phyloP scores from a whole-genome alignment of 306 rosid genomes.

The Sechiopsis laciniata region DNA sequence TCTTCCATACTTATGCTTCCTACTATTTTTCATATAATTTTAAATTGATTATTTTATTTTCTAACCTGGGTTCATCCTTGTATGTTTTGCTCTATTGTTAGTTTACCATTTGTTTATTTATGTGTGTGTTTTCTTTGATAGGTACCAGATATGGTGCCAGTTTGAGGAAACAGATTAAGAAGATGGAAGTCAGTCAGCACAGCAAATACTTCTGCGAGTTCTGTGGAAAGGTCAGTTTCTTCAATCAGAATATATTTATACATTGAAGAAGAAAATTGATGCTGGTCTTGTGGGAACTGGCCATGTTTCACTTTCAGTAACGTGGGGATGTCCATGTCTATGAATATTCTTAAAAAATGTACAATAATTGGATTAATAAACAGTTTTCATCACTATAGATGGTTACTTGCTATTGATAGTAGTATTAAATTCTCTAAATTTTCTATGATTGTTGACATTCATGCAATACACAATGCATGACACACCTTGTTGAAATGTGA shows the following conservation, averaged over 20 bases:
- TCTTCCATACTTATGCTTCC: too few species aligned
- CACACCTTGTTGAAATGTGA: not conserved
- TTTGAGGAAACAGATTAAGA: slow-evolving; percentile 80
- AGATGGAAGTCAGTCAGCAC: slow-evolving; percentile 86
- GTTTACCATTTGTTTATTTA: not conserved
- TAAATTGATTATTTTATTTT: too few species aligned
- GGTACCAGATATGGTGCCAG: slow-evolving; percentile 91
- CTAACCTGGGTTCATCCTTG: too few species aligned
- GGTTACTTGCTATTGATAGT: too few species aligned
- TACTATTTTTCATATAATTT: too few species aligned
- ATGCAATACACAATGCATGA: not conserved
- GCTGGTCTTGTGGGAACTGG: too few species aligned
- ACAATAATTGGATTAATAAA: not conserved
- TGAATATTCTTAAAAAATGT: not conserved
- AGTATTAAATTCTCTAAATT: not conserved
- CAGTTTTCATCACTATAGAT: not conserved
- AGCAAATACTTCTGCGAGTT: slow-evolving; percentile 72
- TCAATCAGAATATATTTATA: not conserved
- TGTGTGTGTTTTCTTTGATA: slow-evolving; percentile 21
- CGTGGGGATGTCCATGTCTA: too few species aligned
- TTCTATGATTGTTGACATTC: not conserved
- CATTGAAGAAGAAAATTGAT: too few species aligned
- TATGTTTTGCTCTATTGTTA: not conserved
- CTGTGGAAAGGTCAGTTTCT: slow-evolving; percentile 60
- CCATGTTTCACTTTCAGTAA: too few species aligned